phyloP scores from a whole-genome alignment of 306 rosid genomes.

The Mimosa bimucronata region DNA sequence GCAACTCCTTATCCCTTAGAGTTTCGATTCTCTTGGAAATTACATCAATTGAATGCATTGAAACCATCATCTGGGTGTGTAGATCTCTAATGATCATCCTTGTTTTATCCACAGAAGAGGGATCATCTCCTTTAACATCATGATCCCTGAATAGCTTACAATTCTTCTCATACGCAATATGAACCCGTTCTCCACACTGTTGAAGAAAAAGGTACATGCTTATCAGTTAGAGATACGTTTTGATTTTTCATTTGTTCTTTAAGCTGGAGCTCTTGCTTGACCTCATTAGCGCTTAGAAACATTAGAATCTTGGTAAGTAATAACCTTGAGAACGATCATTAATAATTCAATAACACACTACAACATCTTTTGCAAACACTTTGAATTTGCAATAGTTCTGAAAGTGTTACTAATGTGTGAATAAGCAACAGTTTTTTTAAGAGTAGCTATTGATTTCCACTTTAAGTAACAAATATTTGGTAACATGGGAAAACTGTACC shows the following conservation, averaged over 20 bases:
- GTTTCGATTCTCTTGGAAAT: conserved; percentile 83
- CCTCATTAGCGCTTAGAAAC: background rate
- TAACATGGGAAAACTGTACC: too few relatives aligned
- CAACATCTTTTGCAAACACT: background rate
- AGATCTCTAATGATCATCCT: conserved; percentile 76
- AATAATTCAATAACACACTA: background rate
- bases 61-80: conserved; percentile 83
- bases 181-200: conserved; percentile 86
- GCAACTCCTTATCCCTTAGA: conserved; percentile 86
- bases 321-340: background rate
- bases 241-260: conserved; percentile 24
- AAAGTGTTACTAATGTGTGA: background rate
- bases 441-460: background rate
- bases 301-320: conserved; percentile 8
- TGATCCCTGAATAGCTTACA: conserved; percentile 70
- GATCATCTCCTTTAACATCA: conserved; percentile 74
- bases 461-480: too few relatives aligned
- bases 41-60: conserved; percentile 88
- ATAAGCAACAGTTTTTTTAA: too few relatives aligned
- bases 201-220: conserved; percentile 35
- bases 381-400: too few relatives aligned
- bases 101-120: conserved; percentile 70
- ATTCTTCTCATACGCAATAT: conserved; percentile 85
- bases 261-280: conserved; percentile 23
- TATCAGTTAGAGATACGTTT: conserved; percentile 22